Conservation (phyloP, 495 filamentous ascomycete species). For the Neurospora terricola region DNA sequence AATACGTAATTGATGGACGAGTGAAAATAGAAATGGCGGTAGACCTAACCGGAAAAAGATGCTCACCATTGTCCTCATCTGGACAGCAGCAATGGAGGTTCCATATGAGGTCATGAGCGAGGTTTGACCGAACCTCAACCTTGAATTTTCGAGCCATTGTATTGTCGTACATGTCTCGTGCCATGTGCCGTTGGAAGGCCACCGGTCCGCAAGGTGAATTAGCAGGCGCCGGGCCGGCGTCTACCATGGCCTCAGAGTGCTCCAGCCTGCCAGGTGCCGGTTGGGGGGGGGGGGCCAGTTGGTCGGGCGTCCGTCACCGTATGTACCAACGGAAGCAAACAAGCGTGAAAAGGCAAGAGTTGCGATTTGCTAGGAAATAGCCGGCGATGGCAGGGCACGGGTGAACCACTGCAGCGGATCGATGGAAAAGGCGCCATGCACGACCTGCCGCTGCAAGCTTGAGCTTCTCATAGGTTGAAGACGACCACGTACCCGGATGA, state of each 20-base stretch:
- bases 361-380: background rate
- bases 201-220: background rate
- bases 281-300: background rate
- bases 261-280: background rate
- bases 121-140: background rate
- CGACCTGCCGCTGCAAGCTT: background rate
- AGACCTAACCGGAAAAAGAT: background rate
- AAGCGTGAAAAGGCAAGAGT: background rate
- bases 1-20: background rate
- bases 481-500: background rate
- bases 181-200: background rate
- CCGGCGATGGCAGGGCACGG: background rate
- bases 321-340: background rate
- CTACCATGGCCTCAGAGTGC: background rate
- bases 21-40: background rate
- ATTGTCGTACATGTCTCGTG: background rate
- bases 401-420: background rate
- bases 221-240: background rate
- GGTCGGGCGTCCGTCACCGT: background rate
- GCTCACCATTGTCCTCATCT: background rate
- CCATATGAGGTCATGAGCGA: background rate
- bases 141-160: background rate
- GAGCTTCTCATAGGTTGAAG: background rate
- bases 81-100: background rate
- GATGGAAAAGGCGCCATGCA: background rate